These are phyloP conservation scores for Trichoderma citrinoviride DNA, from an alignment of 2,329 filamentous ascomycete species.

Conservation along the genomic window DNA sequence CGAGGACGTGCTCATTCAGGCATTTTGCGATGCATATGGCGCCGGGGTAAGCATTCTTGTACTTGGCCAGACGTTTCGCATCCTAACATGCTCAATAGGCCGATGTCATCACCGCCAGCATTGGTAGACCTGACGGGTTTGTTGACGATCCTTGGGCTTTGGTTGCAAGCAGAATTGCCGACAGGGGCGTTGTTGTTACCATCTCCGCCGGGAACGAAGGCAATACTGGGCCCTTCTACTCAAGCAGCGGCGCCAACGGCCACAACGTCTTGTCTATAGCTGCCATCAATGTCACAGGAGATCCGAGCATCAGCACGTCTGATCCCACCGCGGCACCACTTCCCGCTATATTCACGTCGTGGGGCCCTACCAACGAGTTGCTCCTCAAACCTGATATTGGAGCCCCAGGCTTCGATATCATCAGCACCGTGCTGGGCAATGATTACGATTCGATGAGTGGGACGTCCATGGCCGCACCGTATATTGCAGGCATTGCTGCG, in stretches of 20 bases:
- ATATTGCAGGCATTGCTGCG: slow-evolving; percentile 51
- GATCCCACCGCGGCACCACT: slow-evolving; percentile 32
- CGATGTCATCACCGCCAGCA: slow-evolving; percentile 45
- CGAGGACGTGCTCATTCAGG: slow-evolving; percentile 38
- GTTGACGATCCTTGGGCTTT: slow-evolving; percentile 43
- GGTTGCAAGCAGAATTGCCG: slow-evolving; percentile 41
- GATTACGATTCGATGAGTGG: slow-evolving; percentile 48
- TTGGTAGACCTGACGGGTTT: slow-evolving; percentile 41
- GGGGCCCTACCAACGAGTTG: slow-evolving; percentile 52
- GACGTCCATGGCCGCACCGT: slow-evolving; percentile 57
- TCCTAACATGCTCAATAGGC: slow-evolving; percentile 29
- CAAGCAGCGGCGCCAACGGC: slow-evolving; percentile 35
- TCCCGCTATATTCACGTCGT: slow-evolving; percentile 48
- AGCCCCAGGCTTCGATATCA: slow-evolving; percentile 49
- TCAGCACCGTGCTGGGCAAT: slow-evolving; percentile 47
- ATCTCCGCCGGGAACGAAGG: slow-evolving; percentile 54
- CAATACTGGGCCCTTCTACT: slow-evolving; percentile 46
- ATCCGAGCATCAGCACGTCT: slow-evolving; percentile 36
- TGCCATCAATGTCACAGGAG: slow-evolving; percentile 43
- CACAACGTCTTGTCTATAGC: slow-evolving; percentile 37
- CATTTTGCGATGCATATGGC: slow-evolving; percentile 38
- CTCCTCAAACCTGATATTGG: slow-evolving; percentile 51
- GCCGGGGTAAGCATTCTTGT: slow-evolving; percentile 30
- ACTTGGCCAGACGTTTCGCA: background rate
- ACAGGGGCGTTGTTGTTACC: slow-evolving; percentile 47